These are phyloP conservation scores for Neodidymelliopsis sp. DNA, from an alignment of 2,329 filamentous ascomycete species.

Conservation along the genomic window DNA sequence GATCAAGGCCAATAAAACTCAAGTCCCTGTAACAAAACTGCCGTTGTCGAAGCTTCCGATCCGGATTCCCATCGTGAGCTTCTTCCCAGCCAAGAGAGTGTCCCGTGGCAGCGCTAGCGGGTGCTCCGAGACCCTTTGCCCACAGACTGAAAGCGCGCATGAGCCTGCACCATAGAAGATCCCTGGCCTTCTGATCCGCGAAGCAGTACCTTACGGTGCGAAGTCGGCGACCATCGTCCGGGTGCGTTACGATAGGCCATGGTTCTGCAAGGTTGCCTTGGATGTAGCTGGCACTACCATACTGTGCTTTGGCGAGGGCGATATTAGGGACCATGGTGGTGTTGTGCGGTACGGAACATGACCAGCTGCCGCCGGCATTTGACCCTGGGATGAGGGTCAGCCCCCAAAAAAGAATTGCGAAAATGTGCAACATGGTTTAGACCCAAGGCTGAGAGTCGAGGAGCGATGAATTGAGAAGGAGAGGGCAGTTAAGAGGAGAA, in stretches of 20 bases:
- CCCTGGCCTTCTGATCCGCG: background rate
- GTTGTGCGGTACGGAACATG: background rate
- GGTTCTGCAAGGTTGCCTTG: background rate
- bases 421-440: too few species aligned
- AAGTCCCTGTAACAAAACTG: constrained; percentile 2
- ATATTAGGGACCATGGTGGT: background rate
- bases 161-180: background rate
- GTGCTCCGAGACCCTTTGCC: background rate
- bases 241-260: background rate
- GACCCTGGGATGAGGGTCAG: too few species aligned
- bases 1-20: background rate
- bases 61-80: background rate
- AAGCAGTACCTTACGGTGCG: constrained; percentile 4
- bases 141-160: constrained; percentile 1
- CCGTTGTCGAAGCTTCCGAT: background rate
- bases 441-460: too few species aligned
- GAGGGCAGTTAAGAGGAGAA: too few species aligned
- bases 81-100: constrained; percentile 4
- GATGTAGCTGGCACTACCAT: background rate
- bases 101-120: background rate
- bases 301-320: background rate
- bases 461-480: too few species aligned
- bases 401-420: too few species aligned
- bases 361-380: too few species aligned
- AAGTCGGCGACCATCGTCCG: background rate